Conservation (phyloP, 371 early-diverging fungal species). For the Entomophthora muscae region DNA sequence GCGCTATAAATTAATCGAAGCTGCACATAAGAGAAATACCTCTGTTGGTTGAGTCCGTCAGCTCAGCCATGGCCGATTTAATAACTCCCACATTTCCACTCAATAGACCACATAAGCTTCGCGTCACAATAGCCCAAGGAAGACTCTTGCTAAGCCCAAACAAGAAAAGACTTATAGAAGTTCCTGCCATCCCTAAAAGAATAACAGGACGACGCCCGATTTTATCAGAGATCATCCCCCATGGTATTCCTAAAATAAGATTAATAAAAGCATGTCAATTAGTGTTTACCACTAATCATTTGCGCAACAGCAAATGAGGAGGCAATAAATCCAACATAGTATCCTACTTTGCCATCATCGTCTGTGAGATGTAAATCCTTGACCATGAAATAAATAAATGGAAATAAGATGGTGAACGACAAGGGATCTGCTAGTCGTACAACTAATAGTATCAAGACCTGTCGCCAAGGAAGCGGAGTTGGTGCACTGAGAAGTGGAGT, state of each 20-base stretch:
- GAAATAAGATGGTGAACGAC: slow-evolving; percentile 33
- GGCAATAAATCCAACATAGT: too few species aligned
- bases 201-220: slow-evolving; percentile 67
- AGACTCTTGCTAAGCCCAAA: slow-evolving; percentile 59
- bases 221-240: slow-evolving; percentile 33
- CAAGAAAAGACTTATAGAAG: slow-evolving; percentile 33
- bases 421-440: slow-evolving; percentile 41
- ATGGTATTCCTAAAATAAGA: slow-evolving; percentile 15
- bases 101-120: slow-evolving; percentile 51
- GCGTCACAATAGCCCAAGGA: slow-evolving; percentile 39
- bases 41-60: slow-evolving; percentile 61
- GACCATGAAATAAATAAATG: too few species aligned
- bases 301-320: slow-evolving; percentile 53
- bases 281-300: slow-evolving; percentile 25
- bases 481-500: too few species aligned
- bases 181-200: slow-evolving; percentile 56
- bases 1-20: slow-evolving; percentile 4
- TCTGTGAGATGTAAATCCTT: slow-evolving; percentile 30
- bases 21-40: slow-evolving; percentile 14
- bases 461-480: slow-evolving; percentile 29
- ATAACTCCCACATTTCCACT: slow-evolving; percentile 70
- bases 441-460: slow-evolving; percentile 31
- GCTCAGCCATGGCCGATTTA: slow-evolving; percentile 69
- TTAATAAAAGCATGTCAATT: background rate
- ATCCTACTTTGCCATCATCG: slow-evolving; percentile 31